A percentile compares a stretch with the other conserved stretches of the same genome.
Evolutionary conservation across 2,329 filamentous ascomycete species (phyloP).

Genomic region (Ramularia collo-cygni): DNA sequence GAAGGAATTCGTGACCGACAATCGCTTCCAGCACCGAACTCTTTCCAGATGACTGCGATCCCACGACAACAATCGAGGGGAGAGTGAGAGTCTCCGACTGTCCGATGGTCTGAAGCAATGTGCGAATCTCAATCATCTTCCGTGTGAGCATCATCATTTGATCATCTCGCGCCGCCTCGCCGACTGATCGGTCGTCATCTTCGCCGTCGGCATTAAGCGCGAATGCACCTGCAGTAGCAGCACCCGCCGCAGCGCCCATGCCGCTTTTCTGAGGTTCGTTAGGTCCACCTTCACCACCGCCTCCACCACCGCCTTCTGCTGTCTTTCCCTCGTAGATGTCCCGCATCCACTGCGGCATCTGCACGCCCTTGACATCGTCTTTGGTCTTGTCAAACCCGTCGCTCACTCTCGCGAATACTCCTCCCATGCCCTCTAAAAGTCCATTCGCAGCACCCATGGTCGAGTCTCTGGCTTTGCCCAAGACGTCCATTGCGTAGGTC

Average conservation of each 20-base stretch:
- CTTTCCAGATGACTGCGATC: slow-evolving; percentile 96
- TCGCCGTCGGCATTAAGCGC: slow-evolving; percentile 63
- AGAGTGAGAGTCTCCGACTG: slow-evolving; percentile 83
- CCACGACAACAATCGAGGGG: slow-evolving; percentile 98
- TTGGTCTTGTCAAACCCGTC: slow-evolving; percentile 79
- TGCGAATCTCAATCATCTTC: slow-evolving; percentile 99
- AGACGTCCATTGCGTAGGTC: slow-evolving; percentile 68
- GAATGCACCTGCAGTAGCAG: slow-evolving; percentile 68
- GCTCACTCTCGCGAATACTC: slow-evolving; percentile 70
- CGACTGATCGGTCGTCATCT: slow-evolving; percentile 55
- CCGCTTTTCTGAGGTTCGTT: slow-evolving; percentile 37
- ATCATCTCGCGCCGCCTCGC: slow-evolving; percentile 74
- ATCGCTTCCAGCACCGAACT: slow-evolving; percentile 96
- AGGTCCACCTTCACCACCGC: slow-evolving; percentile 31
- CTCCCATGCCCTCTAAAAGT: slow-evolving; percentile 65
- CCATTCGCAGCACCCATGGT: slow-evolving; percentile 62
- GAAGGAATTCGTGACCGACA: slow-evolving; percentile 94
- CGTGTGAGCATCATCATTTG: slow-evolving; percentile 99
- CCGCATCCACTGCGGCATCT: slow-evolving; percentile 69
- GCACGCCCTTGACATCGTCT: slow-evolving; percentile 46
- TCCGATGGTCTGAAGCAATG: slow-evolving; percentile 81
- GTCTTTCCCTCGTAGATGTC: slow-evolving; percentile 45
- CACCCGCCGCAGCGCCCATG: slow-evolving; percentile 54
- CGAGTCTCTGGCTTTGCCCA: slow-evolving; percentile 64
- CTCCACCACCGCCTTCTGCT: slow-evolving; percentile 26